Percentiles rank a stretch among this genome's conserved stretches.
These are phyloP conservation scores for Torulaspora gathmanii DNA, from an alignment of 805 yeast genomes.

Conservation along the genomic window DNA sequence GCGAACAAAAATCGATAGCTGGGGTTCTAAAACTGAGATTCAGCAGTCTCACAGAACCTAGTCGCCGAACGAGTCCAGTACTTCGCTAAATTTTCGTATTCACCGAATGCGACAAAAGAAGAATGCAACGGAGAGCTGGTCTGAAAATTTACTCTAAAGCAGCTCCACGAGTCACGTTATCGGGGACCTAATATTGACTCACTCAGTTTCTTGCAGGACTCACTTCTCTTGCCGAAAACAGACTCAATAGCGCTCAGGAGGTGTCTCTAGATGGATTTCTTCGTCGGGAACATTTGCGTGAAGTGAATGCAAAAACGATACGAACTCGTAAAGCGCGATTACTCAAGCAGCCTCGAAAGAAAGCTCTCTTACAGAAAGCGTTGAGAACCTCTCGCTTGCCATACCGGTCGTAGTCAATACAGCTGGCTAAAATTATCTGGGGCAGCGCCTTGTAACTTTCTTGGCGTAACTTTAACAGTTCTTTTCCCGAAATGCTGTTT, in stretches of 20 bases:
- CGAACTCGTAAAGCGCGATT: background rate
- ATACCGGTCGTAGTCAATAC: too few relatives aligned
- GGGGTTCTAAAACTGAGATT: background rate
- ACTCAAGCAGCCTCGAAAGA: background rate
- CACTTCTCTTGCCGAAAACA: background rate
- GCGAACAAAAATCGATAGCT: background rate
- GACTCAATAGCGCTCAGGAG: background rate
- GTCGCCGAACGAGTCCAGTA: background rate
- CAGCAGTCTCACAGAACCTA: background rate
- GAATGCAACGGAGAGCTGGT: constrained; percentile 1
- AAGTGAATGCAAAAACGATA: background rate
- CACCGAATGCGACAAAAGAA: constrained; percentile 1
- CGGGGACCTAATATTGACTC: background rate
- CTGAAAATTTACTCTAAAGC: background rate
- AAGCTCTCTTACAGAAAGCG: background rate
- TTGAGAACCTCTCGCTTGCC: background rate
- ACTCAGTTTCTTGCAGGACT: background rate
- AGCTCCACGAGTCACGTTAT: background rate
- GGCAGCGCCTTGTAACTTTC: too few relatives aligned
- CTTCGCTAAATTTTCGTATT: background rate
- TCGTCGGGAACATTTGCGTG: background rate
- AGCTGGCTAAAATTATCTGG: too few relatives aligned
- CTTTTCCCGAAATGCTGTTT: too few relatives aligned
- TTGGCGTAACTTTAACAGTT: too few relatives aligned
- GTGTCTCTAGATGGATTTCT: background rate